phyloP scores from a whole-genome alignment of 768 basidiomycete species.

The Myochromella boudieri region DNA sequence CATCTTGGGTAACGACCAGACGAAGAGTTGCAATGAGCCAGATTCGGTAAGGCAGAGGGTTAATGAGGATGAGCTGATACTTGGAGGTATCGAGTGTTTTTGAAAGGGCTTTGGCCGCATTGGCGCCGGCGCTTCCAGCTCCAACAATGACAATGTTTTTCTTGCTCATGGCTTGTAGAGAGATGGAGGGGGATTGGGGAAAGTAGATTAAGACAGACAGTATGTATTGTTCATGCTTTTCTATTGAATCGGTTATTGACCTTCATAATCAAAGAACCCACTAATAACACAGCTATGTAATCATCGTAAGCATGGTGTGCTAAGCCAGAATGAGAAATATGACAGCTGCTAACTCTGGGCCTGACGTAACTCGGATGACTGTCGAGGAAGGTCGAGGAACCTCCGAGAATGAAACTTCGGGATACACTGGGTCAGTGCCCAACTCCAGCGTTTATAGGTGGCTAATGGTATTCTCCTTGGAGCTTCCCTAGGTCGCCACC shows the following conservation, averaged over 20 bases:
- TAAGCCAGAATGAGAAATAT: no score
- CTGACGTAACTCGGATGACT: no score
- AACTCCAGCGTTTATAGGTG: no score
- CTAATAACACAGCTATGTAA: not conserved
- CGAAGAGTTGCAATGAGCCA: conserved; percentile 53
- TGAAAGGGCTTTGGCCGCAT: conserved; percentile 48
- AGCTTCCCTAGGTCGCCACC: no score
- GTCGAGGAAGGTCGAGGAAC: no score
- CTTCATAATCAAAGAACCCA: conserved; percentile 5
- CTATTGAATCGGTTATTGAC: no score
- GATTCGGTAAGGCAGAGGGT: conserved; percentile 48
- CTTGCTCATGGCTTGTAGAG: conserved; percentile 13
- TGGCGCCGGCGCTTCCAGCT: conserved; percentile 58
- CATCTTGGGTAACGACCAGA: conserved; percentile 45
- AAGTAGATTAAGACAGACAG: not conserved
- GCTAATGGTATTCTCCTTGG: no score
- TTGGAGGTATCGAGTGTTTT: conserved; percentile 45
- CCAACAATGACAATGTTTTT: conserved; percentile 44
- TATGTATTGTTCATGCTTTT: not conserved
- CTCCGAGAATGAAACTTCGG: no score
- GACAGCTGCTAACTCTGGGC: no score
- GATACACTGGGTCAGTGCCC: no score
- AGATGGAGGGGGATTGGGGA: not conserved
- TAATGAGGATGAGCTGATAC: conserved; percentile 57
- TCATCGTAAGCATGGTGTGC: conserved; percentile 3